Conservation (phyloP, 2,329 filamentous ascomycete species). For the Exophiala bonariae region DNA sequence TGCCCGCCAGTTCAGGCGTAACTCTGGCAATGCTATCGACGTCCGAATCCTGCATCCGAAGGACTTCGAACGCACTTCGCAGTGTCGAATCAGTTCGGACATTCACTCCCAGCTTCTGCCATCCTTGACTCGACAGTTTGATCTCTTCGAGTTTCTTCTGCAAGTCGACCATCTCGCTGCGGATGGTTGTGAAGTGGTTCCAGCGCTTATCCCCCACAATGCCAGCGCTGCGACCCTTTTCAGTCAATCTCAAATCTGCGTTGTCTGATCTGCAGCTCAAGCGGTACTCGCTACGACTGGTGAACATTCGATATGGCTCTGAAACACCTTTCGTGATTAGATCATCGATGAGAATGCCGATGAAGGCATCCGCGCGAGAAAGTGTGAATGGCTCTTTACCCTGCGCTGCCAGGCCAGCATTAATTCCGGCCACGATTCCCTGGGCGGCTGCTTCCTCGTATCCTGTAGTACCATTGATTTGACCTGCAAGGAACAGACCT, state of each 20-base stretch:
- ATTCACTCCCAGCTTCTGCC: slow-evolving; percentile 69
- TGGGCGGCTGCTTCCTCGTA: slow-evolving; percentile 97
- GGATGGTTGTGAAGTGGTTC: slow-evolving; percentile 66
- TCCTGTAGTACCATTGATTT: slow-evolving; percentile 97
- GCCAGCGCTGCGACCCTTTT: slow-evolving; percentile 72
- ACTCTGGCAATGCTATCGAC: slow-evolving; percentile 53
- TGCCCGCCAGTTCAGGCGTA: slow-evolving; percentile 39
- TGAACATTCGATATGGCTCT: slow-evolving; percentile 98
- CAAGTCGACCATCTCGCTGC: slow-evolving; percentile 67
- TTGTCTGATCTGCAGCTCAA: slow-evolving; percentile 93
- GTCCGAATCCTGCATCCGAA: slow-evolving; percentile 65
- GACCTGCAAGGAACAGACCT: slow-evolving; percentile 88
- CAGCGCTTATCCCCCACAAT: slow-evolving; percentile 79
- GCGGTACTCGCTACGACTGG: slow-evolving; percentile 89
- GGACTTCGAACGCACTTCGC: slow-evolving; percentile 75
- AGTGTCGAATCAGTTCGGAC: slow-evolving; percentile 65
- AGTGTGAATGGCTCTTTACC: slow-evolving; percentile 67
- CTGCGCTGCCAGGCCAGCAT: slow-evolving; percentile 79
- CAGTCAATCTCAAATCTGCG: slow-evolving; percentile 82
- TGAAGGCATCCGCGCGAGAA: slow-evolving; percentile 85
- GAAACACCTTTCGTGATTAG: slow-evolving; percentile 94
- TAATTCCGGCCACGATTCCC: slow-evolving; percentile 88
- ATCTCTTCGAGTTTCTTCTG: slow-evolving; percentile 60
- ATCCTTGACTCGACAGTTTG: slow-evolving; percentile 61
- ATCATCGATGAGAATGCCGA: slow-evolving; percentile 98